Conservation (phyloP, 176 grass and related monocot genomes). For the Typha latifolia region DNA sequence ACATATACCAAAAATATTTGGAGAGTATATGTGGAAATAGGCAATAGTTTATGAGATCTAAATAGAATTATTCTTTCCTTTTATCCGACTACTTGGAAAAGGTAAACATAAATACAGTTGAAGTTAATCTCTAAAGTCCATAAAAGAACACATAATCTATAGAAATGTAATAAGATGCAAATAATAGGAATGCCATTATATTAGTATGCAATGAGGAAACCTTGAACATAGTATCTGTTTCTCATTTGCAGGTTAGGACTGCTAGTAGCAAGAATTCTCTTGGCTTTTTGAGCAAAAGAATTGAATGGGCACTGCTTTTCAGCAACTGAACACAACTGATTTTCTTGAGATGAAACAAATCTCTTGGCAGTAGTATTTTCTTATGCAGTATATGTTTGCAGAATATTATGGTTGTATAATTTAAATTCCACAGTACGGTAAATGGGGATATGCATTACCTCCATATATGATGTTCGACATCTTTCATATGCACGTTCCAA, state of each 20-base stretch:
- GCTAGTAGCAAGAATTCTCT: neutral
- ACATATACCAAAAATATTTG: no score
- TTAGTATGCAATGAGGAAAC: neutral
- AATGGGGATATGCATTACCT: constrained; percentile 37
- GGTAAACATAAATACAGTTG: no score
- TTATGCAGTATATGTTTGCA: no score
- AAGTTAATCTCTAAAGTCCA: neutral
- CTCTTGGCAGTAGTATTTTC: no score
- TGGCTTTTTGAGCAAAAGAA: no score
- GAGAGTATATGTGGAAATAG: neutral
- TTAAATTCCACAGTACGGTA: neutral
- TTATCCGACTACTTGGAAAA: no score
- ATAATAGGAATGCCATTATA: neutral
- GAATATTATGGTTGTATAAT: no score
- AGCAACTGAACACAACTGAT: no score
- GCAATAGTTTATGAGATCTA: neutral
- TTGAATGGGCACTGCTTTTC: no score
- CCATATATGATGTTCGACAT: constrained; percentile 92
- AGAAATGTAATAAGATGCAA: neutral
- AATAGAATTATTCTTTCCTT: neutral
- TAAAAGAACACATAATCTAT: neutral
- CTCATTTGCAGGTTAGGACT: neutral
- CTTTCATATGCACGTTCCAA: constrained; percentile 92
- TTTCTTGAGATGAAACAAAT: no score
- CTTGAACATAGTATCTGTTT: neutral